A percentile compares a stretch with the other conserved stretches of the same genome.
Evolutionary conservation across 164 flowering plant genomes (phyloP).

Genomic region (Hamamelis virginiana): DNA sequence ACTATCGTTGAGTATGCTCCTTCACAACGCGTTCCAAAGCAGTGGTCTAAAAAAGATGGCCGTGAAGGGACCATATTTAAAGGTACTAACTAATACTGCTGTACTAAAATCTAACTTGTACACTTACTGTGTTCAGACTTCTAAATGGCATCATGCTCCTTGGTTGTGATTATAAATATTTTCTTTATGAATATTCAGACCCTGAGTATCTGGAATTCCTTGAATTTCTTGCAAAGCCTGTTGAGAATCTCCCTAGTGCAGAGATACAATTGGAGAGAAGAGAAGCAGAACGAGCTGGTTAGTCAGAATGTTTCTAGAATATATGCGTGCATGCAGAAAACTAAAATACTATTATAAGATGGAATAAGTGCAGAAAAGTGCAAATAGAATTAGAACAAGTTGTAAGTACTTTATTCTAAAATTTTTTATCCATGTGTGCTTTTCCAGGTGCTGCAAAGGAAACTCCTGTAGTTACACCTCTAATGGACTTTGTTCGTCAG

Average conservation of each 20-base stretch:
- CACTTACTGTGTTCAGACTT: conserved; percentile 6
- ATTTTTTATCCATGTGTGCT: background rate
- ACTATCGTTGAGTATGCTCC: conserved; percentile 88
- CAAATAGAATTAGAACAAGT: background rate
- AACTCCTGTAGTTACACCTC: conserved; percentile 66
- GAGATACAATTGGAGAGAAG: conserved; percentile 86
- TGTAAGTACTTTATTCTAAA: background rate
- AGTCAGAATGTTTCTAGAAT: conserved; percentile 21
- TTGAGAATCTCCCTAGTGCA: conserved; percentile 94
- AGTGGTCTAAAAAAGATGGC: conserved; percentile 73
- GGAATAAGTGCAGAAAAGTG: background rate
- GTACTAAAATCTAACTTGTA: background rate
- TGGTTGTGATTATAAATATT: conserved; percentile 22
- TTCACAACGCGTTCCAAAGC: conserved; percentile 82
- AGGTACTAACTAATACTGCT: conserved; percentile 38
- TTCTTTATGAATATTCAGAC: conserved; percentile 53
- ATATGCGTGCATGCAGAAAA: background rate
- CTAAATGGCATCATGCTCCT: background rate
- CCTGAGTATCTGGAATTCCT: conserved; percentile 88
- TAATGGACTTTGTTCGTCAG: conserved; percentile 88
- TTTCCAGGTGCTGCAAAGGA: conserved; percentile 69
- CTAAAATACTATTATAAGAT: background rate
- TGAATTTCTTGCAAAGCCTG: conserved; percentile 79
- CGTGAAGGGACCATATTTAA: conserved; percentile 83
- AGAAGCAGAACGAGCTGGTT: conserved; percentile 87